A percentile compares a stretch with the other conserved stretches of the same genome.
Conservation (phyloP, 2,329 filamentous ascomycete genomes). For the Fusarium phyllophilum region DNA sequence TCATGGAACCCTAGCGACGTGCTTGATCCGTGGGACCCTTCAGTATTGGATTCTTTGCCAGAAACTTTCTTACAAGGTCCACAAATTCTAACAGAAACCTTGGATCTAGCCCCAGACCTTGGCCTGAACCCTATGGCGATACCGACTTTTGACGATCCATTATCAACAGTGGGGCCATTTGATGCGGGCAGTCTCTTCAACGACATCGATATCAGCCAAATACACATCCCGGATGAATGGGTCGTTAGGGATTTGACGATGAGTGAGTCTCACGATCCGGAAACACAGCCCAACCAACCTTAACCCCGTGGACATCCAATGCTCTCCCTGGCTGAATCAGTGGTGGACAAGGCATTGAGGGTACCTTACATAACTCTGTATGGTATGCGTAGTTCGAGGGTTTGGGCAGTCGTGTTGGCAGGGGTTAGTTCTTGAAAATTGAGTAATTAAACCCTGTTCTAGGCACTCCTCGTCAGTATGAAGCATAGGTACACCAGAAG, state of each 20-base stretch:
- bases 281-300: background rate
- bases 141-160: background rate
- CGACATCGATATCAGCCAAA: background rate
- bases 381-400: too few relatives aligned
- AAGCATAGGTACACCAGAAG: background rate
- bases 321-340: background rate
- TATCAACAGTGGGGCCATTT: background rate
- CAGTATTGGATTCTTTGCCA: background rate
- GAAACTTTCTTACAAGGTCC: rapidly evolving
- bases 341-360: too few relatives aligned
- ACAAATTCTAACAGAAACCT: background rate
- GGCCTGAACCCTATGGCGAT: background rate
- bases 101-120: background rate
- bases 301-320: rapidly evolving
- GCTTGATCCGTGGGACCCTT: background rate
- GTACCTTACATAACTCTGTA: too few relatives aligned
- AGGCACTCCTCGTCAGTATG: background rate
- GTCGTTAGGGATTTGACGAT: background rate
- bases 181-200: background rate
- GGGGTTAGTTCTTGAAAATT: too few relatives aligned
- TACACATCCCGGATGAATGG: background rate
- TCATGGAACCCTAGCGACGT: background rate
- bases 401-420: too few relatives aligned
- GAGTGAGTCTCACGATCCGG: too few relatives aligned
- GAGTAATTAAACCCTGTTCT: too few relatives aligned